Evolutionary conservation across 1,139 yeast species (phyloP).

Genomic region (Saccharomycopsis hybrid): DNA sequence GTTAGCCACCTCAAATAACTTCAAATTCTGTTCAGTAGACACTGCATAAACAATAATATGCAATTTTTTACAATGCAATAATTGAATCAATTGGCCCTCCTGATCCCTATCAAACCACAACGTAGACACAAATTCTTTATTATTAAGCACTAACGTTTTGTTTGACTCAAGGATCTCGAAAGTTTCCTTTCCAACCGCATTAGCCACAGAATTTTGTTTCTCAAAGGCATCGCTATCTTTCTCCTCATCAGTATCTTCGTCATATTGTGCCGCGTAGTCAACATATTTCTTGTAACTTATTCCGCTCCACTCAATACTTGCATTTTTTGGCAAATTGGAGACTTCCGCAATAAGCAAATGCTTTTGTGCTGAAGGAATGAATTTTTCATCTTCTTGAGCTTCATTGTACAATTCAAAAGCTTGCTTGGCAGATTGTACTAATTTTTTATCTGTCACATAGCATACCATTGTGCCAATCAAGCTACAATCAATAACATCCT

Average conservation of each 20-base stretch:
- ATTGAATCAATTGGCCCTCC: background rate
- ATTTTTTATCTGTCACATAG: conserved; percentile 37
- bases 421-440: background rate
- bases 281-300: conserved; percentile 36
- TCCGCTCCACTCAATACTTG: conserved; percentile 78
- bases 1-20: background rate
- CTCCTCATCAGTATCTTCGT: conserved; percentile 28
- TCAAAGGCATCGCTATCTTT: background rate
- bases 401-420: conserved; percentile 22
- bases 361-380: conserved; percentile 21
- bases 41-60: conserved; percentile 27
- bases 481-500: conserved; percentile 42
- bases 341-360: conserved; percentile 53
- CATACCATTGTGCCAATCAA: conserved; percentile 47
- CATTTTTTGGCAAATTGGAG: conserved; percentile 57
- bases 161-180: background rate
- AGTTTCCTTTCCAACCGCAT: background rate
- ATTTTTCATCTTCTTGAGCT: conserved; percentile 27
- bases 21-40: conserved; percentile 19
- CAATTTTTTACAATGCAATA: background rate
- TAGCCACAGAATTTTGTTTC: background rate
- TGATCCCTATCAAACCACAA: background rate
- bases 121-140: conserved; percentile 8
- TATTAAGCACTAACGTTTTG: conserved; percentile 3
- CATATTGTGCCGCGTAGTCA: conserved; percentile 38